Conservation (phyloP, 192 early-diverging fungal species). For the Backusella tuberculispora region DNA sequence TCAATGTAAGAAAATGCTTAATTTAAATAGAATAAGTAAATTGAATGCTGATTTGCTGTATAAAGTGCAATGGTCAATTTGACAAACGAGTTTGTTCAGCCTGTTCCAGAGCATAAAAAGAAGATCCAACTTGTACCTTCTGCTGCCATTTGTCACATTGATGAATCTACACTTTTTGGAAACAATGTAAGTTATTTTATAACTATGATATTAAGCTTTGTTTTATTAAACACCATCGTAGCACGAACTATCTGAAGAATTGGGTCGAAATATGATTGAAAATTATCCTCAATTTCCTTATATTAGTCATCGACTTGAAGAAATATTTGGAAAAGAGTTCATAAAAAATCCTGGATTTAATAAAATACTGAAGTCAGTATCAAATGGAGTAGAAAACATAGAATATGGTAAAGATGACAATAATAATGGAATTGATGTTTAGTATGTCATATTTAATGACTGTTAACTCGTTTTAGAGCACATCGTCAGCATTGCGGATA, state of each 20-base stretch:
- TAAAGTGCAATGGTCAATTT: constrained; percentile 68
- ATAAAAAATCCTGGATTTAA: constrained; percentile 43
- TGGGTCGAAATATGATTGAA: constrained; percentile 46
- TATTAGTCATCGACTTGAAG: constrained; percentile 61
- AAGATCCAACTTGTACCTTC: constrained; percentile 64
- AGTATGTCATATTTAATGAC: background rate
- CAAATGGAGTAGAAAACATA: constrained; percentile 10
- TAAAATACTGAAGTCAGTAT: constrained; percentile 34
- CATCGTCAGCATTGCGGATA: constrained; percentile 7
- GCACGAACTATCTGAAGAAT: constrained; percentile 38
- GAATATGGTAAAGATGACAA: constrained; percentile 23
- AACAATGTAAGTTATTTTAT: constrained; percentile 21
- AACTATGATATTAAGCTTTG: background rate
- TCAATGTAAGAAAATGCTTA: constrained; percentile 59
- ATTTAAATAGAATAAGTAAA: background rate
- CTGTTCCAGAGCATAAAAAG: constrained; percentile 56
- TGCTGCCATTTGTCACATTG: constrained; percentile 78
- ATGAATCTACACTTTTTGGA: constrained; percentile 66
- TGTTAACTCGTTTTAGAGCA: constrained; percentile 22
- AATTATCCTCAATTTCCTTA: constrained; percentile 45
- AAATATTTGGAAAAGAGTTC: constrained; percentile 60
- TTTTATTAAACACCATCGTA: constrained; percentile 9
- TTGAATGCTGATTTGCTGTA: constrained; percentile 1
- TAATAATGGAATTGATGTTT: background rate
- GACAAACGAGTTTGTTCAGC: constrained; percentile 59